Evolutionary conservation across 2,329 filamentous ascomycete species (phyloP).

Genomic region (Boeremia lycopersici): DNA sequence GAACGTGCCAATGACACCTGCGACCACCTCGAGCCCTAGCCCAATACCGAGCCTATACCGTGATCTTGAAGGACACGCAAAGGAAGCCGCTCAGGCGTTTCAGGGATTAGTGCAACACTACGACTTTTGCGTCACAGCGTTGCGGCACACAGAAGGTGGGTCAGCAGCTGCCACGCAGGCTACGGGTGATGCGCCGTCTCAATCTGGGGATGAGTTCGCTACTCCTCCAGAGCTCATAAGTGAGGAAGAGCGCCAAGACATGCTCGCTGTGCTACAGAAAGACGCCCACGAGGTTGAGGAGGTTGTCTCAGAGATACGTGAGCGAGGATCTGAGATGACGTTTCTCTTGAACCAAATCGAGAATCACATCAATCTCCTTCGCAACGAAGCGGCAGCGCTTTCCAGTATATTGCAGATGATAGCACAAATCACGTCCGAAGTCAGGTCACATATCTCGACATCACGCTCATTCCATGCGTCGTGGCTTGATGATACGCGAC

Average conservation of each 20-base stretch:
- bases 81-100: slow-evolving; percentile 80
- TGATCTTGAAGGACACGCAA: slow-evolving; percentile 72
- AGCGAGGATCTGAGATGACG: slow-evolving; percentile 79
- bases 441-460: slow-evolving; percentile 69
- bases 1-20: slow-evolving; percentile 39
- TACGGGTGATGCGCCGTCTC: slow-evolving; percentile 42
- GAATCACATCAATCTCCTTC: slow-evolving; percentile 65
- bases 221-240: slow-evolving; percentile 71
- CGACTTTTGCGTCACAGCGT: slow-evolving; percentile 88
- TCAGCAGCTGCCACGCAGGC: slow-evolving; percentile 55
- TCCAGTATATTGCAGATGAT: slow-evolving; percentile 69
- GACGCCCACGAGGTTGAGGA: slow-evolving; percentile 70
- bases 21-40: slow-evolving; percentile 39
- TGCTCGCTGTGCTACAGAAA: slow-evolving; percentile 78
- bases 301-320: slow-evolving; percentile 71
- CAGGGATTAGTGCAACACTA: slow-evolving; percentile 85
- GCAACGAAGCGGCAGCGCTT: slow-evolving; percentile 62
- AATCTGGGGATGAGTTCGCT: slow-evolving; percentile 36
- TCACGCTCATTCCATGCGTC: slow-evolving; percentile 65
- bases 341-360: slow-evolving; percentile 67
- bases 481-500: slow-evolving; percentile 75
- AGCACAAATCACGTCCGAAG: slow-evolving; percentile 68
- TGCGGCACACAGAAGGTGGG: slow-evolving; percentile 80
- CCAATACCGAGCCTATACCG: slow-evolving; percentile 56
- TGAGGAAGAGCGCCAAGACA: slow-evolving; percentile 76